A percentile compares a stretch with the other conserved stretches of the same genome.
These are phyloP conservation scores for Salvia splendens DNA, from an alignment of 257 asterid species.

Conservation along the genomic window DNA sequence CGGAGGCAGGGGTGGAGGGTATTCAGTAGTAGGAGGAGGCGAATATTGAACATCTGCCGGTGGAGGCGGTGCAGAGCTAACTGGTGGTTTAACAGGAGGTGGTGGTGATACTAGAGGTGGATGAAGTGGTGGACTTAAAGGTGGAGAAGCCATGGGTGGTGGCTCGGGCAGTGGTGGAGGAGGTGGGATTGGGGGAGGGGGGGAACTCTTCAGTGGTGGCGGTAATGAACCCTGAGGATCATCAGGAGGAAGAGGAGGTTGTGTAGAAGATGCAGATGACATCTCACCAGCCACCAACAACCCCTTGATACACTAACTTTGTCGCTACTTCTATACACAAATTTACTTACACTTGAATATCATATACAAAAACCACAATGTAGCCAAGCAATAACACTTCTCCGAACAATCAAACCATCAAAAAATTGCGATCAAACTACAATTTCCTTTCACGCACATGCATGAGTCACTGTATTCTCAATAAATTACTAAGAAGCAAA, in stretches of 20 bases:
- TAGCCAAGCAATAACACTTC: slow-evolving; percentile 1
- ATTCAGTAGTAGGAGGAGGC: slow-evolving; percentile 33
- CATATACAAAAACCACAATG: slow-evolving; percentile 28
- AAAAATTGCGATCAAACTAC: slow-evolving; percentile 10
- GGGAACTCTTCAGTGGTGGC: slow-evolving; percentile 11
- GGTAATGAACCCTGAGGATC: slow-evolving; percentile 16
- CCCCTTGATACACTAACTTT: slow-evolving; percentile 27
- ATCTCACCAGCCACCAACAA: slow-evolving; percentile 34
- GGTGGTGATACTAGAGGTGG: slow-evolving; percentile 23
- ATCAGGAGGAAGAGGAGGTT: slow-evolving; percentile 32
- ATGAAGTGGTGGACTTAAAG: slow-evolving; percentile 16
- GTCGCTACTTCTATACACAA: slow-evolving; percentile 32
- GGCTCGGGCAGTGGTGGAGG: slow-evolving; percentile 29
- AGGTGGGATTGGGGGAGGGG: slow-evolving; percentile 30
- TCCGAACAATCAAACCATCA: slow-evolving; percentile 8
- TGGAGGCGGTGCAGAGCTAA: slow-evolving; percentile 32
- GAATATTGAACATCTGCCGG: neutral
- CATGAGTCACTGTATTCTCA: slow-evolving; percentile 8
- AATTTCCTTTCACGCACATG: neutral
- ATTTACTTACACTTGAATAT: slow-evolving; percentile 24
- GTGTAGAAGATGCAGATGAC: slow-evolving; percentile 36
- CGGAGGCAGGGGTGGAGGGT: slow-evolving; percentile 8
- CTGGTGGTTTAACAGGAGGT: slow-evolving; percentile 30
- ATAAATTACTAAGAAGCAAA: neutral
- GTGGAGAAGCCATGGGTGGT: slow-evolving; percentile 29